Evolutionary conservation across 345 rosid genomes (phyloP), one percentile per base, ranked within the genome.

Genomic region (Eucalyptus erythrocorys): DNA sequence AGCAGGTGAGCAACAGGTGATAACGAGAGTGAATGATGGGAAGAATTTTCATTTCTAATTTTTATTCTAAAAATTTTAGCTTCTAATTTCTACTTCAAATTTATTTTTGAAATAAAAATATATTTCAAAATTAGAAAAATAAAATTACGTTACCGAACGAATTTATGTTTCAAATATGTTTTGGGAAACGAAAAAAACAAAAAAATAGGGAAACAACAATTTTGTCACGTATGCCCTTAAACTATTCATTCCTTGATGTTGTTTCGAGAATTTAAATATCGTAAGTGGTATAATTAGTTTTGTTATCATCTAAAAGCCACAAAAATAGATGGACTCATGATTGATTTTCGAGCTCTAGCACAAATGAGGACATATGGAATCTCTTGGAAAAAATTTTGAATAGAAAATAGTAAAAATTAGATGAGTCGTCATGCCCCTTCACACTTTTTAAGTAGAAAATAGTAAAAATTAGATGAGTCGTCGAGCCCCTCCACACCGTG

Each of bases 1-100:
- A 5, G 22, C 1, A 0, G 8, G 22, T 50, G 55, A 50, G 22
- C 2, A 50, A 17, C 3, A 50, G 0, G 4, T 0, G 22, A 50
- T 50, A 17, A 50, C 0, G 2, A 50, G 0, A 0, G 55, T 51
- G 0, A 51, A 51, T 51, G 0, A 51, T 51, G 1, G 3, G 0
- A 17, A 51, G 3, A 51, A 51, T 17, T 51, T 16, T 50, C 4
- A 50, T 50, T 50, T 17, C 22, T 50, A 8, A 50, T 51, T 51
- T 51, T 17, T 51, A 2, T 51, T 17, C 1, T 17, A 51, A 17
- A 50, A 17, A 51, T 17, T 51, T 51, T 17, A 17, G 3, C 24
- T 51, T 17, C 0, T 17, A 51, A 51, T 51, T 51, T 51, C 1
- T 51, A 17, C 24, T 51, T 9, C 3, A 48, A 51, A 51, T 51